Conservation (phyloP, 2,329 filamentous ascomycete genomes). For the Ophiocordyceps camponoti-rufipedis region DNA sequence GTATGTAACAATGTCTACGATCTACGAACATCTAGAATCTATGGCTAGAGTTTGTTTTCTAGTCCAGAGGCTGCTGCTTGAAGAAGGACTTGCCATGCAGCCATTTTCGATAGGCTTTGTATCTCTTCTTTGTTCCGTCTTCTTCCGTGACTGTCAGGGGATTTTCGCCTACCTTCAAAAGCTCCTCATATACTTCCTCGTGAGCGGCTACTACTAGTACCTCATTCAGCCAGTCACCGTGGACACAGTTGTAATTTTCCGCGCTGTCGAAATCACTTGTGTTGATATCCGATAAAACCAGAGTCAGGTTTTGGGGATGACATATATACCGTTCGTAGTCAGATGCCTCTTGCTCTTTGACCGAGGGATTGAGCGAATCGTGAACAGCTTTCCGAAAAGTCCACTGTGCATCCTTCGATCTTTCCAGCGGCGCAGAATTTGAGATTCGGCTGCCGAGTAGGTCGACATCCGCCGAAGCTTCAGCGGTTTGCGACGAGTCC, state of each 20-base stretch:
- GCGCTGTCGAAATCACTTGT: slow-evolving; percentile 37
- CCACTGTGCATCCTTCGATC: slow-evolving; percentile 70
- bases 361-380: slow-evolving; percentile 70
- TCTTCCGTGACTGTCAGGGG: slow-evolving; percentile 76
- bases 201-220: slow-evolving; percentile 33
- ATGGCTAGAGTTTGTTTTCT: slow-evolving; percentile 6
- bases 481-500: neutral
- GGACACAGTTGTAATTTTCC: slow-evolving; percentile 62
- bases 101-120: slow-evolving; percentile 95
- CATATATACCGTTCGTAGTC: slow-evolving; percentile 82
- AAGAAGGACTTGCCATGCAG: slow-evolving; percentile 87
- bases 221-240: slow-evolving; percentile 36
- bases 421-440: slow-evolving; percentile 48
- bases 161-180: slow-evolving; percentile 61
- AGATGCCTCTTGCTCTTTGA: slow-evolving; percentile 56
- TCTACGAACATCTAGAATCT: neutral
- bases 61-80: slow-evolving; percentile 62
- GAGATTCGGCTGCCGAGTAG: slow-evolving; percentile 13
- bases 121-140: slow-evolving; percentile 79
- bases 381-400: slow-evolving; percentile 74
- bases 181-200: slow-evolving; percentile 48
- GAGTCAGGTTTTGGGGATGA: slow-evolving; percentile 74
- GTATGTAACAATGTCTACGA: too few relatives aligned
- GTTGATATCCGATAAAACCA: slow-evolving; percentile 55
- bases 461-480: neutral